These are phyloP conservation scores for Capronia epimyces DNA, from an alignment of 2,329 filamentous ascomycete genomes.

Conservation along the genomic window DNA sequence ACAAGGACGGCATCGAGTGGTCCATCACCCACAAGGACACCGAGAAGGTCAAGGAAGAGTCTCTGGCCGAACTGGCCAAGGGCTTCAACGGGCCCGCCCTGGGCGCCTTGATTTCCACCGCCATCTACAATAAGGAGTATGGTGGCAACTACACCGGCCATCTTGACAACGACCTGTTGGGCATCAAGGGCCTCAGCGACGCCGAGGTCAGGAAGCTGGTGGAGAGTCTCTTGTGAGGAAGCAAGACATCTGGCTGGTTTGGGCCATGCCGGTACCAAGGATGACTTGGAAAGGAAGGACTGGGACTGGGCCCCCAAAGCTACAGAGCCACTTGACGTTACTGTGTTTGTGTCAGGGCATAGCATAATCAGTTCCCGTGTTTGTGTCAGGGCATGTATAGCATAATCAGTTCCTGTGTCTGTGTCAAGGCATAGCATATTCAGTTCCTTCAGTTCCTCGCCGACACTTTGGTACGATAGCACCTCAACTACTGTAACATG, in stretches of 20 bases:
- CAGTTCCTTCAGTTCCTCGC: no score
- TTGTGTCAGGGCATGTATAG: no score
- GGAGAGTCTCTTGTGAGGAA: slow-evolving; percentile 9
- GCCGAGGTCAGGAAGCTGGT: slow-evolving; percentile 34
- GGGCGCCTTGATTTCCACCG: slow-evolving; percentile 31
- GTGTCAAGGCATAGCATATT: no score
- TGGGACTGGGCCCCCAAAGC: no score
- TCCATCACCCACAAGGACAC: slow-evolving; percentile 11
- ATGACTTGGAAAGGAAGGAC: background rate
- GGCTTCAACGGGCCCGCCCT: slow-evolving; percentile 25
- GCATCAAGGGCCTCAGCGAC: slow-evolving; percentile 33
- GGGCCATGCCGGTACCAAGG: background rate
- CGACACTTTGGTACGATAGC: no score
- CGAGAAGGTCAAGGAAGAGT: slow-evolving; percentile 26
- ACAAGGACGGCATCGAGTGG: slow-evolving; percentile 29
- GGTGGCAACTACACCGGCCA: slow-evolving; percentile 30
- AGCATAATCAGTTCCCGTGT: no score
- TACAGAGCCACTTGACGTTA: no score
- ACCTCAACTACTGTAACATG: no score
- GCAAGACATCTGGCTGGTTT: background rate
- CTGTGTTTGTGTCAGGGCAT: no score
- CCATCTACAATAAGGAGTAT: slow-evolving; percentile 33
- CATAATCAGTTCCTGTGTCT: no score
- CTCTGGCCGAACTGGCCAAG: slow-evolving; percentile 32
- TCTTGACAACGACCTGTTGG: slow-evolving; percentile 39